Evolutionary conservation across 2,329 filamentous ascomycete genomes (phyloP).

Genomic region (Diaporthe aspalathi): DNA sequence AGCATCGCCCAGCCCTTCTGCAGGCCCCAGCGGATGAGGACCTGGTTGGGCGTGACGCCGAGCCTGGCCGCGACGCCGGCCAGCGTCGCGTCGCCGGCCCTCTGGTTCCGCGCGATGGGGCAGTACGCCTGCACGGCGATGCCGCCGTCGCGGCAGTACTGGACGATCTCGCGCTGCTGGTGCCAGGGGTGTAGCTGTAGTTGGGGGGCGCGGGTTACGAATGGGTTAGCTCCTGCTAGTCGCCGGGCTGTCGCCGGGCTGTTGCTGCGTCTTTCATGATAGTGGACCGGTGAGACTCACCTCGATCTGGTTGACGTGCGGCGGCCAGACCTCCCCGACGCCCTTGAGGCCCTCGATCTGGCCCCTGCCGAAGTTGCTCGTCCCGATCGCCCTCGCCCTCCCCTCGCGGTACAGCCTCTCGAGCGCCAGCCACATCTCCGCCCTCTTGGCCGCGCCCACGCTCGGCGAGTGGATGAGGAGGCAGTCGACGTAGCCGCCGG

Average conservation of each 20-base stretch:
- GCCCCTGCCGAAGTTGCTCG: conserved; percentile 31
- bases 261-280: too few relatives aligned
- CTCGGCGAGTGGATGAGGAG: conserved; percentile 36
- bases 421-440: conserved; percentile 32
- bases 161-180: conserved; percentile 59
- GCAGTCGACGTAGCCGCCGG: conserved; percentile 21
- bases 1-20: conserved; percentile 69
- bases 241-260: too few relatives aligned
- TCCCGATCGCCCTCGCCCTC: conserved; percentile 34
- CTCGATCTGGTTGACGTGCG: conserved; percentile 38
- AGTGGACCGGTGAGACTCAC: not conserved
- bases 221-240: not conserved
- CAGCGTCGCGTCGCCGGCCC: conserved; percentile 63
- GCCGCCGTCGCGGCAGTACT: conserved; percentile 79
- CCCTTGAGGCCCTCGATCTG: conserved; percentile 34
- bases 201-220: conserved; percentile 39
- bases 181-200: conserved; percentile 78
- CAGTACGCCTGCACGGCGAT: conserved; percentile 65
- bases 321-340: conserved; percentile 33
- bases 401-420: conserved; percentile 32
- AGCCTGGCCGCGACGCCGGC: conserved; percentile 66
- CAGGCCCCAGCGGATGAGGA: conserved; percentile 70
- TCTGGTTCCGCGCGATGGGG: conserved; percentile 50
- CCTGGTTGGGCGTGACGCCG: conserved; percentile 66
- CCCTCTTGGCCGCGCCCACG: conserved; percentile 4